Evolutionary conservation across 2,329 filamentous ascomycete species (phyloP).

Genomic region (Tolypocladium ophioglossoides): DNA sequence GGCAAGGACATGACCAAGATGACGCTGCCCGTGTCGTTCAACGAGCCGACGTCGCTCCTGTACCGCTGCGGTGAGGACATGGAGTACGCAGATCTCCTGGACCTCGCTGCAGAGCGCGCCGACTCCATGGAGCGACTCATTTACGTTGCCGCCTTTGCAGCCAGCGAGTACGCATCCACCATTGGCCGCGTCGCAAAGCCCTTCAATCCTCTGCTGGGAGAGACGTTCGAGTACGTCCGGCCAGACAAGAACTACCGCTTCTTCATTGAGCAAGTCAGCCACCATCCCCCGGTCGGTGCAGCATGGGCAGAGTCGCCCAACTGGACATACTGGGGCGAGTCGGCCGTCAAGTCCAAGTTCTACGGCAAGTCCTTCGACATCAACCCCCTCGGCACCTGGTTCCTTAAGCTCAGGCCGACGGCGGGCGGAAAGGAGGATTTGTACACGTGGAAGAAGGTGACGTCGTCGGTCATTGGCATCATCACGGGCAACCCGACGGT

Average conservation of each 20-base stretch:
- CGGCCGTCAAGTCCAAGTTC: slow-evolving; percentile 90
- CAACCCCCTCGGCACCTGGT: slow-evolving; percentile 95
- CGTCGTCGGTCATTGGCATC: slow-evolving; percentile 93
- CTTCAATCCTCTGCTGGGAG: slow-evolving; percentile 91
- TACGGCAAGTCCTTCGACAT: slow-evolving; percentile 97
- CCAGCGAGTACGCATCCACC: slow-evolving; percentile 92
- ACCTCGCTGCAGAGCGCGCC: slow-evolving; percentile 71
- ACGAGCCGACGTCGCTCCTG: slow-evolving; percentile 90
- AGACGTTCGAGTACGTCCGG: slow-evolving; percentile 92
- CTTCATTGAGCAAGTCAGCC: slow-evolving; percentile 96
- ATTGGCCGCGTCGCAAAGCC: slow-evolving; percentile 96
- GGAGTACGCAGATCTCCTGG: slow-evolving; percentile 91
- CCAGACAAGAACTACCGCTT: slow-evolving; percentile 97
- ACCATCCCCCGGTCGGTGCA: slow-evolving; percentile 90
- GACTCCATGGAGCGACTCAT: slow-evolving; percentile 89
- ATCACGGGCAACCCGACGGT: slow-evolving; percentile 93
- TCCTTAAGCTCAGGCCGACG: slow-evolving; percentile 70
- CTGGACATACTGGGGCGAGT: slow-evolving; percentile 98
- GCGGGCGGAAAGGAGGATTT: slow-evolving; percentile 71
- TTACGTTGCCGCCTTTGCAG: slow-evolving; percentile 91
- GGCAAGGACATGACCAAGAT: slow-evolving; percentile 99
- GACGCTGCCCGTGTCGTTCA: slow-evolving; percentile 96
- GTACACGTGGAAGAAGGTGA: slow-evolving; percentile 99
- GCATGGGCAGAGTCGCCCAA: slow-evolving; percentile 85
- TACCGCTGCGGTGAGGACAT: slow-evolving; percentile 95